Conservation (phyloP, 257 asterid genomes). For the Nicotiana tabacum region DNA sequence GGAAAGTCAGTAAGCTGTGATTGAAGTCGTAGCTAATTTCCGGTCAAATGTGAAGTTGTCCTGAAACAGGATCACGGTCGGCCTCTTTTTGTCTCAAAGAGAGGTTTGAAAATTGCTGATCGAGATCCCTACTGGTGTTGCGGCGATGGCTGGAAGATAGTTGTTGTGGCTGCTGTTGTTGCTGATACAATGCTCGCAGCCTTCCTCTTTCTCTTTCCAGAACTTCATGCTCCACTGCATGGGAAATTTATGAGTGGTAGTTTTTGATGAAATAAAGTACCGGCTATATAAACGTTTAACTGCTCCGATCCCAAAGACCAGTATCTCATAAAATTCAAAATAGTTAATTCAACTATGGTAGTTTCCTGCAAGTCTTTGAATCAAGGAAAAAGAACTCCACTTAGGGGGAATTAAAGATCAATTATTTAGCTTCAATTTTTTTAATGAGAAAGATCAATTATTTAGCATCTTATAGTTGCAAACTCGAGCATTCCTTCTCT, state of each 20-base stretch:
- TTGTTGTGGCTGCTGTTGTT: slow-evolving; percentile 37
- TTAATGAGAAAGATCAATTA: too few relatives aligned
- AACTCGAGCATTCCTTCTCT: background rate
- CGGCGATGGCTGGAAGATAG: slow-evolving; percentile 52
- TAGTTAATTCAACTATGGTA: background rate
- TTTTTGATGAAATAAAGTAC: background rate
- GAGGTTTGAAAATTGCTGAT: slow-evolving; percentile 65
- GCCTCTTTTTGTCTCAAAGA: slow-evolving; percentile 71
- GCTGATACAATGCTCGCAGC: slow-evolving; percentile 58
- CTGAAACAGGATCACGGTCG: slow-evolving; percentile 40
- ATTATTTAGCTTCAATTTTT: background rate
- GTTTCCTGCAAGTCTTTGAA: background rate
- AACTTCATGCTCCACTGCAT: slow-evolving; percentile 92
- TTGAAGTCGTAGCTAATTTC: slow-evolving; percentile 18
- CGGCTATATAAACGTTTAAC: background rate
- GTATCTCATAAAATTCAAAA: background rate
- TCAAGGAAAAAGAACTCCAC: background rate
- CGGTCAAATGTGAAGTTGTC: slow-evolving; percentile 60
- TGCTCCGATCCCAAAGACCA: background rate
- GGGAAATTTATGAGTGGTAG: slow-evolving; percentile 7
- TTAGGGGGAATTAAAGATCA: background rate
- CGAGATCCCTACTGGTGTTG: slow-evolving; percentile 71
- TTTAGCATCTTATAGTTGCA: background rate
- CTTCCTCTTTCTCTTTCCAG: slow-evolving; percentile 84
- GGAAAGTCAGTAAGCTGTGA: slow-evolving; percentile 17